A percentile compares a stretch with the other conserved stretches of the same genome.
Conservation (phyloP, 805 yeast species). For the Wickerhamiella sergipiensis region DNA sequence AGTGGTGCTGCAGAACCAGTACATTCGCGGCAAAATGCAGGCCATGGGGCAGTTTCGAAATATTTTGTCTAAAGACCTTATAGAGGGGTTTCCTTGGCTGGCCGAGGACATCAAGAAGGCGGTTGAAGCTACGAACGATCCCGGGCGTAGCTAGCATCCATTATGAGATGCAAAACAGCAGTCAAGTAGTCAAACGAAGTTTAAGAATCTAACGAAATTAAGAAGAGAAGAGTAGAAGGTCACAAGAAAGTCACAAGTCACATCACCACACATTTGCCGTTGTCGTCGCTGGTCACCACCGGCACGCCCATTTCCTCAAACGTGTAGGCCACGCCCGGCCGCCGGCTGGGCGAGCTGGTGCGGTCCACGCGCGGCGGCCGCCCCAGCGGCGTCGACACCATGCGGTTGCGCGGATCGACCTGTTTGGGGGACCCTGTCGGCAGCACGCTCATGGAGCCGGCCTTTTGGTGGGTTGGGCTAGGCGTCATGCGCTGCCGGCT, state of each 20-base stretch:
- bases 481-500: not conserved
- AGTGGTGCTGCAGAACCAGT: conserved; percentile 79
- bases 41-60: conserved; percentile 53
- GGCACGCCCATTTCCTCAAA: conserved; percentile 21
- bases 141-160: not conserved
- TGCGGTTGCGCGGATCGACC: not conserved
- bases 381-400: not conserved
- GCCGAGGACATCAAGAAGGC: conserved; percentile 31
- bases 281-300: conserved; percentile 10
- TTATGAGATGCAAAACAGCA: no score
- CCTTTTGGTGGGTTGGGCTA: not conserved
- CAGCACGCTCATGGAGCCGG: not conserved
- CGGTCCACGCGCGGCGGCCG: not conserved
- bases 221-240: no score
- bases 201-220: no score
- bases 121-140: not conserved
- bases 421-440: not conserved
- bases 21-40: conserved; percentile 67
- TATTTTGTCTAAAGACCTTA: conserved; percentile 53
- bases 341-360: conserved; percentile 2
- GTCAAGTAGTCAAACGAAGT: no score
- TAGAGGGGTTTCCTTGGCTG: conserved; percentile 68
- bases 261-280: conserved; percentile 13
- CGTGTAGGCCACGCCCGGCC: conserved; percentile 18
- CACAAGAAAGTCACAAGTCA: not conserved